A percentile compares a stretch with the other conserved stretches of the same genome.
These are phyloP conservation scores for Chaetomium sp. DNA, from an alignment of 2,329 filamentous ascomycete genomes.

Conservation along the genomic window DNA sequence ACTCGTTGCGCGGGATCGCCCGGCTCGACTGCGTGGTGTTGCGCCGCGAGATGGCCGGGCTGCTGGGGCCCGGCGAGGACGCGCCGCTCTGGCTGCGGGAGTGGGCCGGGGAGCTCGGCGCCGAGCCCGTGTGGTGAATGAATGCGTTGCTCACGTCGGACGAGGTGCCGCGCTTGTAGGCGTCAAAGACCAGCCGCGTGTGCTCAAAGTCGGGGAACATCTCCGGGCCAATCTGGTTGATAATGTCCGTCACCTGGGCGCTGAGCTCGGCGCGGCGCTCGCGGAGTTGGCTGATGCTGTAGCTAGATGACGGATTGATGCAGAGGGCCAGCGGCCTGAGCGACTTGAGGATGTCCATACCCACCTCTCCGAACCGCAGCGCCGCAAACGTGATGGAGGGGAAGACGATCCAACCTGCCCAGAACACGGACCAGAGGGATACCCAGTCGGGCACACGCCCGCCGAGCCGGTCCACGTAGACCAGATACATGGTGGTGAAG, in stretches of 20 bases:
- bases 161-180: conserved; percentile 34
- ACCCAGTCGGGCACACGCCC: conserved; percentile 80
- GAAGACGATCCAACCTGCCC: conserved; percentile 78
- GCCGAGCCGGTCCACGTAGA: conserved; percentile 77
- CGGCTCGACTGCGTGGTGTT: conserved; percentile 58
- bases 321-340: conserved; percentile 84
- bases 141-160: conserved; percentile 29
- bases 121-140: conserved; percentile 21
- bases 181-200: conserved; percentile 66
- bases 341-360: conserved; percentile 98
- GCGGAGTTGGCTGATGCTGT: conserved; percentile 79
- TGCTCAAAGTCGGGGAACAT: conserved; percentile 96
- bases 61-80: conserved; percentile 43
- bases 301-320: conserved; percentile 80
- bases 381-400: conserved; percentile 89
- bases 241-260: conserved; percentile 81
- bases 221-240: conserved; percentile 93
- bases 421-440: conserved; percentile 74
- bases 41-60: conserved; percentile 49
- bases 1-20: conserved; percentile 79
- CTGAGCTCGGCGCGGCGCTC: conserved; percentile 72
- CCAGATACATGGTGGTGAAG: conserved; percentile 71
- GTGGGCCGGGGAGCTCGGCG: conserved; percentile 33
- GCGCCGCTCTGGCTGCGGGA: conserved; percentile 53
- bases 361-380: conserved; percentile 93